Evolutionary conservation across 371 early-diverging fungal species (phyloP), one percentile per base, ranked within the genome.

Genomic region (Lichtheimia ornata): DNA sequence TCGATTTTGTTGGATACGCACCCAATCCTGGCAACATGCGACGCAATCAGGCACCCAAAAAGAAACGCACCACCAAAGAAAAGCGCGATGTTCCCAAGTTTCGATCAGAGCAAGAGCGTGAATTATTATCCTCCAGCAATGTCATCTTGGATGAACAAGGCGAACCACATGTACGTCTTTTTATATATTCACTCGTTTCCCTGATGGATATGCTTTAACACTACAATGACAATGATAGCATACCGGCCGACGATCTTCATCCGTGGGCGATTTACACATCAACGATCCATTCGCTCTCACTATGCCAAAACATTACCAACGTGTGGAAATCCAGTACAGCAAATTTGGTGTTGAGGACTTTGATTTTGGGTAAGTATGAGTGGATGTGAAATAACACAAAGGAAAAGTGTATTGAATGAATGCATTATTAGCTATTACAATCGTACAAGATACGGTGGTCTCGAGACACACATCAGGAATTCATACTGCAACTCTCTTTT

Each of bases 291-390:
- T 76, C 2, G 79, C 79, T 0, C 61, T 77, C 2, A 71, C 66
- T 14, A 78, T 89, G 78, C 91, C 91, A 30, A 83, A 84, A 43
- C 79, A 83, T 59, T 92, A 92, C 68, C 84, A 84, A n/a, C 82
- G 81, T 11, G 89, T 92, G 2, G 91, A 93, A 59, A 93, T 94
- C 70, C 87, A 92, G 59, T 93, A 92, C 64, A 85, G 87, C 66
- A 84, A 89, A 66, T 97, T 97, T 71, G 98, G 98, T 28, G 89
- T 97, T 4, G 97, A 97, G 52, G 98, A 97, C 78, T 97, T 97
- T 72, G 97, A 97, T 69, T 97, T 97, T 83, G 93, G 88, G 67
- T 91, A 70, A 65, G 73, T 50, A 14, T 9, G 47, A 22, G 18
- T 22, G 40, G 9, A 4, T 1, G 4, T 41, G 27, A 4, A n/a